phyloP scores from a whole-genome alignment of 805 yeast species.

The Yarrowia sp. region DNA sequence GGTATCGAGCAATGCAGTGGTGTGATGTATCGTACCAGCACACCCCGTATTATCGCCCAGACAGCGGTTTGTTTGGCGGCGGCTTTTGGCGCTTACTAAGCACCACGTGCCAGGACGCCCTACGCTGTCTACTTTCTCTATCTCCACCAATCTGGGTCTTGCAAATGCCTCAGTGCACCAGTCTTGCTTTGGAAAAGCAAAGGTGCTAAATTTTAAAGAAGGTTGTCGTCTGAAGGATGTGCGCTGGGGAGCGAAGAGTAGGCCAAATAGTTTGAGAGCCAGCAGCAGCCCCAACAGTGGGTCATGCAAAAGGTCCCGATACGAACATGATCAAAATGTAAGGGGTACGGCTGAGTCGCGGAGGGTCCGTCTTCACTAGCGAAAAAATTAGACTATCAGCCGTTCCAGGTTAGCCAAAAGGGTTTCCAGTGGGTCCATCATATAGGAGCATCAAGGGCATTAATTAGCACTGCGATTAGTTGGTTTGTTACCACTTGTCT shows the following conservation, averaged over 20 bases:
- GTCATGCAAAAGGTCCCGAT: not conserved
- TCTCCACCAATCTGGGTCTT: not conserved
- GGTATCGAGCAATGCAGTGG: not conserved
- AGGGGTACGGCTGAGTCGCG: conserved; percentile 1
- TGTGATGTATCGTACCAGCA: too few species aligned
- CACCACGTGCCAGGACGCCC: not conserved
- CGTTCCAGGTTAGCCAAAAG: too few species aligned
- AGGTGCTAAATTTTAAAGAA: not conserved
- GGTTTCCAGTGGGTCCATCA: too few species aligned
- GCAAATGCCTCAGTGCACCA: conserved; percentile 7
- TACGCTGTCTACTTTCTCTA: too few species aligned
- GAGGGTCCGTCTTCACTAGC: too few species aligned
- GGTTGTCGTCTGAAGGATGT: not conserved
- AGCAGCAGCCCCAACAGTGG: not conserved
- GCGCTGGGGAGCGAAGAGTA: not conserved
- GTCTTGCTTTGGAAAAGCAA: not conserved
- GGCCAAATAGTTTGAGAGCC: conserved; percentile 6
- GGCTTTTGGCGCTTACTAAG: not conserved
- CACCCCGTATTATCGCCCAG: too few species aligned
- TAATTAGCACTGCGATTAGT: too few species aligned
- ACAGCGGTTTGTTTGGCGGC: too few species aligned
- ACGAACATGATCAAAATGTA: conserved; percentile 19
- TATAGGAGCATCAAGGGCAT: too few species aligned
- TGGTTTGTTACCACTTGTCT: too few species aligned
- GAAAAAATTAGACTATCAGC: too few species aligned